Base-by-base conservation (phyloP, 306 rosid genomes). In the Fagus crenata region DNA sequence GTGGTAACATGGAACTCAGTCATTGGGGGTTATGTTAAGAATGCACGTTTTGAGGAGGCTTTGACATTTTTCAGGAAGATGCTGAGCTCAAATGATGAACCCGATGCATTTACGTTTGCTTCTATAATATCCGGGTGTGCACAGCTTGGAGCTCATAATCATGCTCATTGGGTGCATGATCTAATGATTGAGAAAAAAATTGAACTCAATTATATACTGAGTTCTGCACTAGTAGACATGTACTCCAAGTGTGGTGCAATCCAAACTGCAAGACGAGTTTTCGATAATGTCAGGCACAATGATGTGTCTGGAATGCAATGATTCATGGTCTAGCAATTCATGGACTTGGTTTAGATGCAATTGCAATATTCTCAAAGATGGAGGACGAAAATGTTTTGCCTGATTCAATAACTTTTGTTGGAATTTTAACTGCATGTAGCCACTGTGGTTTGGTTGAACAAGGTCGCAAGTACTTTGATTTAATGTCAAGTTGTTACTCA, bases 241-340 rank as follows among this genome's bases (percentile, higher is more conserved):
- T 89, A 89, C 83, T 86, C 92, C 0, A 89, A 86, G 75, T 91
- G 96, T 11, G 90, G 93, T 74, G 87, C 85, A 79, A 86, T 91
- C 35, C 77, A 86, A 69, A 73, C 73, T 58, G 87, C 96, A 0
- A 87, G 54, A 32, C 83, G 39, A 41, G 74, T 91, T 75, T 91
- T 91, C 80, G 78, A 78, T 5, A 49, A 37, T 18, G 78, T 73
- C 37, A 78, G 2, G 42, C 88, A 67, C 2, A 71, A 81, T 83
- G 82, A 89, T 22, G 86, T 87, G 18, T 91, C 92, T 2, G 93
- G 93, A 91, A 91, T 78, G 88, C 92, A 56, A 87, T 91, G 92
- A 86, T 91, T 22, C 83, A 85, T 82, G 93, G 93, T 60, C 75
- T 91, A 37, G 96, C 93, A 3, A 77, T 79, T 76, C 92, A 91